Base-by-base conservation (phyloP, 2,329 filamentous ascomycete species). In the Aspergillus pseudoviridinutans region DNA sequence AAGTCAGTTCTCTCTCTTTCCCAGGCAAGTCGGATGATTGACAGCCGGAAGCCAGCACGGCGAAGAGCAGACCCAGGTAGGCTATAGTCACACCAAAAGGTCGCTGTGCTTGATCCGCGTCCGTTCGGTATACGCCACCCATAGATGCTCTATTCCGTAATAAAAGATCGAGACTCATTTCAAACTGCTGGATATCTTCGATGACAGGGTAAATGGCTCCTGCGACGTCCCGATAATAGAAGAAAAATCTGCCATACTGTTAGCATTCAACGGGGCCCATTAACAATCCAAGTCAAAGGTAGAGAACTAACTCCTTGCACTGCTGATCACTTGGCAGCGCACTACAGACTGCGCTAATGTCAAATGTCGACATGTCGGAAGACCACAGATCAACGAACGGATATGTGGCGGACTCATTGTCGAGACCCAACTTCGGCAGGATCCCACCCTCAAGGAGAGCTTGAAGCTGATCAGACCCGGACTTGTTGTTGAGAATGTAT, bases 361-460 rank as follows among this genome's bases (percentile, higher is more conserved):
- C 80, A 59, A 82, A 78, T 5, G 82, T 76, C 1, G 82, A 84
- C 51, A 81, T 83, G 56, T 86, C 83, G 1, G 82, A 83, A 5
- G 84, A 85, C 84, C 84, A 87, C 2, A 87, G 72, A 65, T 87
- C 84, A 28, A 87, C 83, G 64, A 87, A 87, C 6, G 84, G 84
- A 65, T 87, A 87, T 8, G 84, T 87, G 3, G 83, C 83, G 41
- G 81, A 84, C 64, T 87, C 84, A 62, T 87, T 87, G 65, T 87
- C 84, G 35, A 87, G 75, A 2, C 84, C 84, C 56, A 87, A 79
- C 55, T 87, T 82, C 0, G 84, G 84, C 24, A 87, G 71, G 61
- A 87, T 84, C 50, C 82, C 84, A 62, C 84, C 84, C 62, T 85
- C 83, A 49, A 86, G 71, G 12, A 86, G 71, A 51, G 85, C 81